Evolutionary conservation across 805 yeast genomes (phyloP).

Genomic region (Isabelozyma rhagii): DNA sequence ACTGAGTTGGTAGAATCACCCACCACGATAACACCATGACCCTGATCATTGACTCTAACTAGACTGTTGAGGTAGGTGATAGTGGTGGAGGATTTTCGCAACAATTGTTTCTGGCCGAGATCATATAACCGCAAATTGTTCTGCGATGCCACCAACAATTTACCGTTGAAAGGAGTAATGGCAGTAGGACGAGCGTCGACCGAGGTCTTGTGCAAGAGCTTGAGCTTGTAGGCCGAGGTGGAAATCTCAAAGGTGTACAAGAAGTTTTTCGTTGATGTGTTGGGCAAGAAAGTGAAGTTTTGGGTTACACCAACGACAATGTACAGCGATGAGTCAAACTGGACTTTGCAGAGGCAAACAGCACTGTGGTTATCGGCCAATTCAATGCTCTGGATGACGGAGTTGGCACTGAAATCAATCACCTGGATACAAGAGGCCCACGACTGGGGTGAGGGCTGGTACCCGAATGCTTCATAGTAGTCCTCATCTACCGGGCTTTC

Average conservation of each 20-base stretch:
- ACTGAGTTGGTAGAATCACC: conserved; percentile 75
- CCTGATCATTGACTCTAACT: conserved; percentile 50
- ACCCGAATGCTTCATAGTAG: conserved; percentile 46
- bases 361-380: conserved; percentile 42
- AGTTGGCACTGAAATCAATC: conserved; percentile 30
- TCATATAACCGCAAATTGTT: conserved; percentile 59
- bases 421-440: conserved; percentile 60
- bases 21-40: conserved; percentile 54
- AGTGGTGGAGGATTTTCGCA: conserved; percentile 57
- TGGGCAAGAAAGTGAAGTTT: conserved; percentile 27
- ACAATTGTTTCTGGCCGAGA: conserved; percentile 74
- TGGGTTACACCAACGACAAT: conserved; percentile 46
- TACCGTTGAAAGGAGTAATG: conserved; percentile 52
- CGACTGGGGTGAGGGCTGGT: conserved; percentile 15
- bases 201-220: conserved; percentile 58
- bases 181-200: conserved; percentile 48
- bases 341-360: conserved; percentile 32
- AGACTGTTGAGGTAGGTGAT: conserved; percentile 47
- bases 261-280: conserved; percentile 17
- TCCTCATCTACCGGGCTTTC: conserved; percentile 22
- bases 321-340: conserved; percentile 26
- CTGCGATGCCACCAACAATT: conserved; percentile 57
- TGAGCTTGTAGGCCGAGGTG: conserved; percentile 26
- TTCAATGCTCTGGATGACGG: conserved; percentile 43
- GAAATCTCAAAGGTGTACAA: conserved; percentile 37